Conservation (phyloP, 441 rosid genomes). For the Brassica balearica region DNA sequence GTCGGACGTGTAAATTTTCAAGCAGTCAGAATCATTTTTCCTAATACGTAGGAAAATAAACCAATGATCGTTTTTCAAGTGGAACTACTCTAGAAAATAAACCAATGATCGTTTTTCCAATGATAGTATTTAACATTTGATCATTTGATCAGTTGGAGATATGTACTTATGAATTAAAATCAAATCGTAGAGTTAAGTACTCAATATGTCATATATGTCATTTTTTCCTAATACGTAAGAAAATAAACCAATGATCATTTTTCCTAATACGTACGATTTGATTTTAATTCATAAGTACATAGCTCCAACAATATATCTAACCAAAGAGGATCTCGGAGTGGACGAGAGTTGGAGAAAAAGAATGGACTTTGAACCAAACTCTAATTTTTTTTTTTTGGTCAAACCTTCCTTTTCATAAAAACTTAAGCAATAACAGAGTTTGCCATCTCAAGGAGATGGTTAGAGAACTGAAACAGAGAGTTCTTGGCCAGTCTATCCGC, state of each 20-base stretch:
- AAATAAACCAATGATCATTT: constrained; percentile 14
- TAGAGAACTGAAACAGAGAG: too few relatives aligned
- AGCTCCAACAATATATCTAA: background rate
- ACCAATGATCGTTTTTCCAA: too few relatives aligned
- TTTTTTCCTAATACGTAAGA: constrained; percentile 28
- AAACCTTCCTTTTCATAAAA: too few relatives aligned
- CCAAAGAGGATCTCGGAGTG: background rate
- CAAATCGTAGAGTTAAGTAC: background rate
- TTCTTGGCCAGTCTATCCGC: too few relatives aligned
- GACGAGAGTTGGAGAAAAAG: background rate
- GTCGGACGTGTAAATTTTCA: constrained; percentile 15
- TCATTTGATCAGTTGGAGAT: background rate
- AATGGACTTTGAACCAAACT: background rate
- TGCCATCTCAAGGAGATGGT: too few relatives aligned
- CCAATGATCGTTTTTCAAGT: constrained; percentile 19
- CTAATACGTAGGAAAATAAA: constrained; percentile 31
- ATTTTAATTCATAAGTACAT: background rate
- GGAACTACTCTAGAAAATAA: background rate
- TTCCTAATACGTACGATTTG: background rate
- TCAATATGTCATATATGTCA: background rate
- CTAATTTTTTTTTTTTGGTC: too few relatives aligned
- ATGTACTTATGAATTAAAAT: background rate
- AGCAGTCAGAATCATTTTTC: constrained; percentile 22
- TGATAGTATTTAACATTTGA: too few relatives aligned
- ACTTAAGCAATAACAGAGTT: too few relatives aligned